phyloP scores from a whole-genome alignment of 2,329 filamentous ascomycete genomes.

The Fusarium pseudograminearum region DNA sequence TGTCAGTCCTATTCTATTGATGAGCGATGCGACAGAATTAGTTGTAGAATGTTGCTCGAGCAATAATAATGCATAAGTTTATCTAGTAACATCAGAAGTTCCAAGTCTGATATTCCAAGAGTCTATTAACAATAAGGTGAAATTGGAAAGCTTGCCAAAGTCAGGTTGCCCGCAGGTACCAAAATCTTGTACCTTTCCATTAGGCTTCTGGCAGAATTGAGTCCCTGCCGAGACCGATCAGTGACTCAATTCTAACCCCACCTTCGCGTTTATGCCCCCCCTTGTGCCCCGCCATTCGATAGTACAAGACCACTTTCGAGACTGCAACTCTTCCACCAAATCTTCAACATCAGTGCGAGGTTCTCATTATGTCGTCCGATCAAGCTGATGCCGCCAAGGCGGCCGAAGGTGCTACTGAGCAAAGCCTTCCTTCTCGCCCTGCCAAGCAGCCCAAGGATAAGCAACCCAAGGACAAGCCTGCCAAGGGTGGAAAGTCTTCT shows the following conservation, averaged over 20 bases:
- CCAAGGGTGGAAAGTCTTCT: slow-evolving; percentile 71
- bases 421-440: slow-evolving; percentile 53
- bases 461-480: slow-evolving; percentile 48
- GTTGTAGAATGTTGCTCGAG: not conserved
- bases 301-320: slow-evolving; percentile 34
- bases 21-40: not conserved
- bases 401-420: slow-evolving; percentile 51
- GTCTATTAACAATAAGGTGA: not conserved
- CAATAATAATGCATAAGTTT: not conserved
- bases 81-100: not conserved
- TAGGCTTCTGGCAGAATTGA: not conserved
- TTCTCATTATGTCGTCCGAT: slow-evolving; percentile 54
- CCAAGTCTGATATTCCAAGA: not conserved
- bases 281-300: slow-evolving; percentile 49
- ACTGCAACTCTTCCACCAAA: slow-evolving; percentile 44
- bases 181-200: not conserved
- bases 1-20: not conserved
- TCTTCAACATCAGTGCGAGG: slow-evolving; percentile 34
- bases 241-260: slow-evolving; percentile 54
- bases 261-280: slow-evolving; percentile 50
- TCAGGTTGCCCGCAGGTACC: not conserved
- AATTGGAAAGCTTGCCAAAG: not conserved
- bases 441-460: slow-evolving; percentile 55
- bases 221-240: slow-evolving; percentile 25
- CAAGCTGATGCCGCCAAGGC: slow-evolving; percentile 53